Evolutionary conservation across 805 yeast species (phyloP).

Genomic region (Sugiyamaella floridensis): DNA sequence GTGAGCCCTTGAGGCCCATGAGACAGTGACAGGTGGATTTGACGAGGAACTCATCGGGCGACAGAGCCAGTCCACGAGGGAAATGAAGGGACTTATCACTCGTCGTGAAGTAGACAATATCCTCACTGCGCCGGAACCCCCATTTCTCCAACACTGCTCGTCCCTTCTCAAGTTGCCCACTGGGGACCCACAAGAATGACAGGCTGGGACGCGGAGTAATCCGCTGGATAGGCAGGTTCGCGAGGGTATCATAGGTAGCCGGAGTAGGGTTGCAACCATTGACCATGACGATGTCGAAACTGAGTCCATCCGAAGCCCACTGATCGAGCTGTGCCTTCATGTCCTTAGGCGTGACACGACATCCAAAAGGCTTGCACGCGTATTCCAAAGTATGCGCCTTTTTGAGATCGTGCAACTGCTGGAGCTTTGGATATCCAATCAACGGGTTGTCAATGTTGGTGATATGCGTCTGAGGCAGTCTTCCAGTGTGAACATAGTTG

Average conservation of each 20-base stretch:
- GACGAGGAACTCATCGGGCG: constrained; percentile 40
- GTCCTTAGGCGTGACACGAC: constrained; percentile 43
- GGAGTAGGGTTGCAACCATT: constrained; percentile 78
- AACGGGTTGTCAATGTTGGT: constrained; percentile 60
- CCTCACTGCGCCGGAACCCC: constrained; percentile 85
- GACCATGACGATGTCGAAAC: constrained; percentile 87
- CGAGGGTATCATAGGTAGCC: constrained; percentile 53
- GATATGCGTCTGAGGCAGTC: constrained; percentile 56
- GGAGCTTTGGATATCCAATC: constrained; percentile 82
- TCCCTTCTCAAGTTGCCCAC: constrained; percentile 57
- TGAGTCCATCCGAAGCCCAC: constrained; percentile 55
- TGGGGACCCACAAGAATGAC: constrained; percentile 80
- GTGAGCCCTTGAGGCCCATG: constrained; percentile 96
- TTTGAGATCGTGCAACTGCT: constrained; percentile 59
- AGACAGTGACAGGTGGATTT: constrained; percentile 90
- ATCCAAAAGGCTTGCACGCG: constrained; percentile 61
- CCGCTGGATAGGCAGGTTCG: constrained; percentile 61
- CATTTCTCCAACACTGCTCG: constrained; percentile 41
- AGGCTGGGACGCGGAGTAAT: constrained; percentile 82
- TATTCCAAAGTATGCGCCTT: constrained; percentile 46
- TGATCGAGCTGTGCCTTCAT: constrained; percentile 50
- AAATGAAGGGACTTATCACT: constrained; percentile 57
- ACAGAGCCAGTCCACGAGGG: constrained; percentile 44
- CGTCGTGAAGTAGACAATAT: constrained; percentile 73
- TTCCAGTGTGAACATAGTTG: constrained; percentile 55